Percentiles rank a stretch among this genome's conserved stretches.
Conservation (phyloP, 2,329 filamentous ascomycete species). For the Epichloe gansuensis region DNA sequence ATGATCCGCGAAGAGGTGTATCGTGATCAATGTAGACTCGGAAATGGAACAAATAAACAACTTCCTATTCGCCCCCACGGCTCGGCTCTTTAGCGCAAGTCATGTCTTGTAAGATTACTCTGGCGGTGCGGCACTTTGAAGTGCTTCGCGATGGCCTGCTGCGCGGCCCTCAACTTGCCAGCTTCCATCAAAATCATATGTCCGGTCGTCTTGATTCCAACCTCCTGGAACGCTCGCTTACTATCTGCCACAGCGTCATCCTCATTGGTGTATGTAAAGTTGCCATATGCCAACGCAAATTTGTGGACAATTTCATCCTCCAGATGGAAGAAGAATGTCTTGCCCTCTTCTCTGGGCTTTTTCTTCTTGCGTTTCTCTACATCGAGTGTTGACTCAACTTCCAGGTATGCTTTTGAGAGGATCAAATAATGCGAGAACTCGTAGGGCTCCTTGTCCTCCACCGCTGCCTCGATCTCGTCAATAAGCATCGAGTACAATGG, state of each 20-base stretch:
- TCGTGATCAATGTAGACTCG: neutral
- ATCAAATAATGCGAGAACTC: conserved; percentile 88
- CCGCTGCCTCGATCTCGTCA: conserved; percentile 78
- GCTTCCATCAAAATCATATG: conserved; percentile 80
- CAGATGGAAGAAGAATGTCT: conserved; percentile 83
- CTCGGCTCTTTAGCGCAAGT: too few relatives aligned
- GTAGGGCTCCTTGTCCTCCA: conserved; percentile 86
- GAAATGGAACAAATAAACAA: too few relatives aligned
- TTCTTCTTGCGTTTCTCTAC: conserved; percentile 47
- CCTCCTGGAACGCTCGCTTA: conserved; percentile 87
- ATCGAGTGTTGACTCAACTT: conserved; percentile 72
- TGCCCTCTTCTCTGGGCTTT: conserved; percentile 47
- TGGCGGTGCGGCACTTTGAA: conserved; percentile 29
- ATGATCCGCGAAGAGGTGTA: neutral
- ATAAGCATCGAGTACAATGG: conserved; percentile 91
- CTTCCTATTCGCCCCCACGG: too few relatives aligned
- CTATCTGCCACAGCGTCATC: conserved; percentile 76
- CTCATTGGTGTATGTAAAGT: conserved; percentile 68
- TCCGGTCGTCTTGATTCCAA: conserved; percentile 74
- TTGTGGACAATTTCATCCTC: conserved; percentile 84
- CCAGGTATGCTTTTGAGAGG: conserved; percentile 81
- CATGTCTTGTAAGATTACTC: too few relatives aligned
- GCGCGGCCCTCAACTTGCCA: conserved; percentile 58
- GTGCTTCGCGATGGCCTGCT: conserved; percentile 65
- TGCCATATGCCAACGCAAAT: conserved; percentile 56